These are phyloP conservation scores for Diutina catenulata DNA, from an alignment of 1,139 yeast species.

Conservation along the genomic window DNA sequence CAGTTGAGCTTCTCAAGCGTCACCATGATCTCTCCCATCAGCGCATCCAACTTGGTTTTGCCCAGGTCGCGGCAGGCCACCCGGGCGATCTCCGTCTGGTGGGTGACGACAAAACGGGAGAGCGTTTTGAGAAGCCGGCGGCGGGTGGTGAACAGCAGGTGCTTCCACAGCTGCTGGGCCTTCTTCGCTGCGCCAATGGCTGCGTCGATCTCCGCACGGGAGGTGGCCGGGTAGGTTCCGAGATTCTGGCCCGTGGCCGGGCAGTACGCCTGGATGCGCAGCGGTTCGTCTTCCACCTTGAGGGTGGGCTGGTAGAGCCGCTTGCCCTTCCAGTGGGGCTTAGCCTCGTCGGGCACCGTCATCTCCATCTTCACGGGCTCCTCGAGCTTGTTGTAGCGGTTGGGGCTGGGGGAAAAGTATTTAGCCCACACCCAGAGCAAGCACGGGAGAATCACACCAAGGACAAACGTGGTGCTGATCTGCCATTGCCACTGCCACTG, in stretches of 20 bases:
- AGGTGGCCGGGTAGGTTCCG: slow-evolving; percentile 56
- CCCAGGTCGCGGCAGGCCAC: slow-evolving; percentile 96
- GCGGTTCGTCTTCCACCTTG: slow-evolving; percentile 47
- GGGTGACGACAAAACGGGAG: slow-evolving; percentile 56
- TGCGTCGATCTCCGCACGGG: slow-evolving; percentile 57
- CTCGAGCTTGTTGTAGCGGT: slow-evolving; percentile 31
- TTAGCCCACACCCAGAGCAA: slow-evolving; percentile 25
- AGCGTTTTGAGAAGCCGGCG: slow-evolving; percentile 62
- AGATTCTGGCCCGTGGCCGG: slow-evolving; percentile 92
- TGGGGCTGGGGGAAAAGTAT: slow-evolving; percentile 28
- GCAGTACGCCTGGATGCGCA: slow-evolving; percentile 70
- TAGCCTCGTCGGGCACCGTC: slow-evolving; percentile 66
- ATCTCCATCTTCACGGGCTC: slow-evolving; percentile 35
- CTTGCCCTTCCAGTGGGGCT: slow-evolving; percentile 88
- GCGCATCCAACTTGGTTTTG: slow-evolving; percentile 89
- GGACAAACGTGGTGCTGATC: slow-evolving; percentile 34
- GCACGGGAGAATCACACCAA: slow-evolving; percentile 29
- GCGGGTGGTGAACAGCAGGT: slow-evolving; percentile 50
- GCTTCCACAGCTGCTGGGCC: slow-evolving; percentile 55
- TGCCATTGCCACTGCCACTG: slow-evolving; percentile 39
- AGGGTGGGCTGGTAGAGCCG: slow-evolving; percentile 50
- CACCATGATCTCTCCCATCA: slow-evolving; percentile 91
- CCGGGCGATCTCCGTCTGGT: slow-evolving; percentile 80
- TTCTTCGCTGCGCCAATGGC: slow-evolving; percentile 41
- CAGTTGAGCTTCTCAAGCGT: slow-evolving; percentile 87